These are phyloP conservation scores for Leucocoprinus birnbaumii DNA, from an alignment of 768 basidiomycete genomes.

Conservation along the genomic window DNA sequence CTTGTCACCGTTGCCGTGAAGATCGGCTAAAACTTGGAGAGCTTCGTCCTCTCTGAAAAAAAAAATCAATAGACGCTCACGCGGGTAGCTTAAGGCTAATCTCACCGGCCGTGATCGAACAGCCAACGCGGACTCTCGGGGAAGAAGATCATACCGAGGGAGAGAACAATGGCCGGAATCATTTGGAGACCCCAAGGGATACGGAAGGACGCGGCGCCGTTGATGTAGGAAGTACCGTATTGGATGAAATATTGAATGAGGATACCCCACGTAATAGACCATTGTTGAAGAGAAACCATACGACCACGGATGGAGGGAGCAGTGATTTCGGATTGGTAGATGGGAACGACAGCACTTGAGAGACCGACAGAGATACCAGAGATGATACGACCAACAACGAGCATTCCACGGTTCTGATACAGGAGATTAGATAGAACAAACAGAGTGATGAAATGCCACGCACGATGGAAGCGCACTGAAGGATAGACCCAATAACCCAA, in stretches of 20 bases:
- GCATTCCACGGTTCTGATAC: conserved; percentile 65
- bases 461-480: conserved; percentile 63
- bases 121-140: conserved; percentile 75
- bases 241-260: conserved; percentile 74
- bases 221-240: conserved; percentile 72
- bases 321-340: conserved; percentile 77
- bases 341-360: conserved; percentile 63
- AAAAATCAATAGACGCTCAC: not conserved
- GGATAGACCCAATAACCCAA: conserved; percentile 69
- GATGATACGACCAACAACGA: conserved; percentile 67
- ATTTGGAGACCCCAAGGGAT: conserved; percentile 80
- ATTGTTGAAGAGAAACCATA: conserved; percentile 76
- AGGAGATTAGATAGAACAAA: not conserved
- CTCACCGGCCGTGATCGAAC: conserved; percentile 55
- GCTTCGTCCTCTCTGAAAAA: conserved; percentile 52
- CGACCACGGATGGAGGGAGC: conserved; percentile 70
- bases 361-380: conserved; percentile 68
- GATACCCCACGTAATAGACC: conserved; percentile 80
- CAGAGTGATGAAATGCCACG: conserved; percentile 13
- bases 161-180: conserved; percentile 73
- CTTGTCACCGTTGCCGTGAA: conserved; percentile 64
- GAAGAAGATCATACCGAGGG: conserved; percentile 63
- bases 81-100: not conserved
- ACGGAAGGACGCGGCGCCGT: conserved; percentile 70
- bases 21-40: conserved; percentile 68